A percentile compares a stretch with the other conserved stretches of the same genome.
Evolutionary conservation across 768 basidiomycete genomes (phyloP).

Genomic region (Coprinopsis marcescibilis): DNA sequence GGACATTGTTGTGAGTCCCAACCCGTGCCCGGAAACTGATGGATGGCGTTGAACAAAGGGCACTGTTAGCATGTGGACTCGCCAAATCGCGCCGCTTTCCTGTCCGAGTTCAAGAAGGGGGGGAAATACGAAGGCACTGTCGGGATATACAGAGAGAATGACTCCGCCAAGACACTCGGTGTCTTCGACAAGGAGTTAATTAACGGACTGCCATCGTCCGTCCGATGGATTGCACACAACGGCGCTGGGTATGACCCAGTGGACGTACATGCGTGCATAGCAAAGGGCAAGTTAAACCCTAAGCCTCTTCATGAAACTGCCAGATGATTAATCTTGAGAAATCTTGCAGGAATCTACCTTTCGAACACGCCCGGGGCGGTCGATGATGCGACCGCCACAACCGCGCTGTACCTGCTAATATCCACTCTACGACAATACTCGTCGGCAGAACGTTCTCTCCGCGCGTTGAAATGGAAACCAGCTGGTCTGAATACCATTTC

Average conservation of each 20-base stretch:
- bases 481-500: slow-evolving; percentile 38
- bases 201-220: slow-evolving; percentile 51
- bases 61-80: slow-evolving; percentile 43
- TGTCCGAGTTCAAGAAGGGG: slow-evolving; percentile 52
- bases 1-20: slow-evolving; percentile 66
- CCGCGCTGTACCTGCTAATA: slow-evolving; percentile 77
- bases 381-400: slow-evolving; percentile 87
- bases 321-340: neutral
- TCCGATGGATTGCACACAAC: slow-evolving; percentile 89
- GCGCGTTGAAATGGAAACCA: slow-evolving; percentile 57
- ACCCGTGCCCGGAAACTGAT: neutral
- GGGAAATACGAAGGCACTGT: slow-evolving; percentile 71
- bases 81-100: slow-evolving; percentile 60
- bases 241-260: slow-evolving; percentile 92
- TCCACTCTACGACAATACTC: slow-evolving; percentile 73
- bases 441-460: slow-evolving; percentile 53
- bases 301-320: neutral
- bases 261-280: slow-evolving; percentile 68
- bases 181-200: slow-evolving; percentile 79
- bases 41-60: neutral
- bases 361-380: slow-evolving; percentile 91
- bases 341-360: slow-evolving; percentile 67
- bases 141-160: slow-evolving; percentile 77
- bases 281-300: slow-evolving; percentile 40
- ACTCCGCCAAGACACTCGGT: slow-evolving; percentile 59